Evolutionary conservation across 2,329 filamentous ascomycete genomes (phyloP), one percentile per base, ranked within the genome.

Genomic region (Aspergillus japonicus): DNA sequence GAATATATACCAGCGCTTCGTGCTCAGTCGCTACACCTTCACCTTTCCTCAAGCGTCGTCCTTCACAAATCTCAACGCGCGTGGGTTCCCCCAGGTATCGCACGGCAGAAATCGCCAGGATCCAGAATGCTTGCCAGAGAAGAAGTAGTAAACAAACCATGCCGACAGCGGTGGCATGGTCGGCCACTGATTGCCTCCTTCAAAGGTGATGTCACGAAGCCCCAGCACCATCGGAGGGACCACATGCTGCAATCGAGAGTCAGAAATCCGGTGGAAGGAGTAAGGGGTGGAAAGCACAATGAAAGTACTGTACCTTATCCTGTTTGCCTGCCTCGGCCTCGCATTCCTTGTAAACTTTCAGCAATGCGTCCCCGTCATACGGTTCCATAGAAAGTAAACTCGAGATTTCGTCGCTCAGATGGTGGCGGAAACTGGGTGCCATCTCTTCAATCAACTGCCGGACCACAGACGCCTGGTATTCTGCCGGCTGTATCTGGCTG

Each of bases 11-110:
- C 5, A 29, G 26, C 26, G 26, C 26, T 29, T 29, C 14, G 12
- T 35, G 3, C 11, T 35, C 33, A 5, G 33, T 16, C 16, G 39
- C 16, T 44, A 19, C 39, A 7, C 14, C n/a, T n/a, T n/a, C n/a
- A 12, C 23, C 23, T 23, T 23, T 23, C 23, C 23, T 19, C 14
- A 35, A 44, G 80, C 7, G 81, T 79, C 62, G 83, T 81, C 3
- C 79, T 83, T 0, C 84, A 84, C 16, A 55, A 50, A 58, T 10
- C 7, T 21, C 33, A 58, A 44, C 6, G 11, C 11, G 4, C 57
- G 23, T 3, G 50, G 57, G 5, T 31, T 50, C 1, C 57, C 57
- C 49, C 50, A 58, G 2, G 50, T 53, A 54, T 55, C 50, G 4
- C 24, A 54, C 7, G 57, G 57, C 50, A 58, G 5, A 24, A 58